Evolutionary conservation across 2,329 filamentous ascomycete species (phyloP), one percentile per base, ranked within the genome.

Genomic region (Fusarium musae): DNA sequence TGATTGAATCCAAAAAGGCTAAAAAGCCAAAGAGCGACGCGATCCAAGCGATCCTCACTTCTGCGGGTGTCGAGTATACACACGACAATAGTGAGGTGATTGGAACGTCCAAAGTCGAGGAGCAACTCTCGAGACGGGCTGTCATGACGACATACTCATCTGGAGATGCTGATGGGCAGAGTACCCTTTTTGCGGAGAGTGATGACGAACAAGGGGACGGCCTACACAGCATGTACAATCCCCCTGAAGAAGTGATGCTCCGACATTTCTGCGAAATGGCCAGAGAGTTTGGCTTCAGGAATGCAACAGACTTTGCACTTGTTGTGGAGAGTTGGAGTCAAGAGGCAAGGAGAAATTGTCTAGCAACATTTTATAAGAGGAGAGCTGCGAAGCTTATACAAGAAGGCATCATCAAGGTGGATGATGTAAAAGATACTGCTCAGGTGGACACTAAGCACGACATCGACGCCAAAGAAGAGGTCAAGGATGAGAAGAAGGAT

Each of bases 21-120:
- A 80, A 79, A 32, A 85, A 82, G 57, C 80, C 83, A 8, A 87
- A 86, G 75, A 91, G 87, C 52, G 94, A 98, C 77, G 92, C 94
- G 1, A 88, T 98, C 37, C 93, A 96, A 75, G 96, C 95, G 5
- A 98, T 99, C 70, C 89, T 99, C 2, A 91, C 93, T 6, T 90
- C 92, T 12, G 95, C 93, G 0, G 96, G 96, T 4, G 95, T 99
- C 1, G 92, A 96, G 78, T 99, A 99, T 80, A 97, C 95, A 0
- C 96, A 99, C 79, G 93, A 98, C 76, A 99, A 99, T 80, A 94
- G 93, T 3, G 95, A 99, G 82, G 95, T 99, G 19, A 90, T 99
- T 63, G 96, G 96, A 16, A 92, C 94, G 2, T 96, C 93, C n/a
- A 94, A 93, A 75, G 89, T 98, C n/a, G 96, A 99, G 83, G 92